Evolutionary conservation across 129 eudicot genomes (phyloP).

Genomic region (Arctium lappa): DNA sequence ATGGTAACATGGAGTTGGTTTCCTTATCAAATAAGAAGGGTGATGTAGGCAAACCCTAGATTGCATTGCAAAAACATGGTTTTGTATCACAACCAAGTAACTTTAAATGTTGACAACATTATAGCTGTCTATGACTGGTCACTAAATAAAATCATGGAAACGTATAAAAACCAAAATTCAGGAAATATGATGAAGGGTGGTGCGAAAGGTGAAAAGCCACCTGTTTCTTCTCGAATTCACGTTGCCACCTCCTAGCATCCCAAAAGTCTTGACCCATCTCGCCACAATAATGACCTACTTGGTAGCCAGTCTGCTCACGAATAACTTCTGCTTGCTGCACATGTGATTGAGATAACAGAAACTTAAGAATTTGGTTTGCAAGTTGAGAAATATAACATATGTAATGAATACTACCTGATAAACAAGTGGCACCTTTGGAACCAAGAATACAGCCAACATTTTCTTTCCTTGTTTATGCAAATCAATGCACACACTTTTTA

Average conservation of each 20-base stretch:
- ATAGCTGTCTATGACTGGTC: not conserved
- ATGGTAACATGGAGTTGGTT: not conserved
- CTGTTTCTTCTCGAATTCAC: slow-evolving; percentile 96
- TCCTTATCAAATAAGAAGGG: not conserved
- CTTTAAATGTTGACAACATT: not conserved
- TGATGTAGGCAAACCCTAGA: not conserved
- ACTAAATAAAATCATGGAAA: not conserved
- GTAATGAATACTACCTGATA: slow-evolving; percentile 64
- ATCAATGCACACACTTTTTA: slow-evolving; percentile 57
- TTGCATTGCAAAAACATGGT: not conserved
- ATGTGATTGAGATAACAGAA: slow-evolving; percentile 6
- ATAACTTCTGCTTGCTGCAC: slow-evolving; percentile 99
- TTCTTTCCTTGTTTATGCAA: slow-evolving; percentile 72
- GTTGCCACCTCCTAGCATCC: slow-evolving; percentile 98
- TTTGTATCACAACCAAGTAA: not conserved
- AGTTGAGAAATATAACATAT: not conserved
- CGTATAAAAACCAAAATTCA: not conserved
- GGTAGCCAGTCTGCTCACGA: slow-evolving; percentile 86
- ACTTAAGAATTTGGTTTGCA: slow-evolving; percentile 1
- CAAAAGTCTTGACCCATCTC: slow-evolving; percentile 99
- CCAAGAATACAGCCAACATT: slow-evolving; percentile 85
- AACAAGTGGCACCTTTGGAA: slow-evolving; percentile 97
- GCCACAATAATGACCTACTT: slow-evolving; percentile 97
- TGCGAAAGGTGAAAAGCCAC: slow-evolving; percentile 26
- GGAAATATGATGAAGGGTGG: not conserved